phyloP scores from a whole-genome alignment of 2,329 filamentous ascomycete species.

The Alternaria sp. region DNA sequence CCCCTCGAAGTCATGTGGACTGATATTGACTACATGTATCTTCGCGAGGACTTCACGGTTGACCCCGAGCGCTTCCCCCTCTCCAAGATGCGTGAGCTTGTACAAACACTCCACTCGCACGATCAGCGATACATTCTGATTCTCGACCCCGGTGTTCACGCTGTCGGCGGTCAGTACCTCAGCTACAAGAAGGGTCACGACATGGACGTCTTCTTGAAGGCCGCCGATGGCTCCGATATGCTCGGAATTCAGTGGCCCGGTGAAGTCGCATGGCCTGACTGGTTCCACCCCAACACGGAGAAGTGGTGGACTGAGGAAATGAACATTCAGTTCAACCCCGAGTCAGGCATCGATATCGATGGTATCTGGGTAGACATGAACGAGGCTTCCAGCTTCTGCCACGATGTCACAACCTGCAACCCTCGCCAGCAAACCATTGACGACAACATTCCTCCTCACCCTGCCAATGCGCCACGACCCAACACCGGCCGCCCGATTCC shows the following conservation, averaged over 20 bases:
- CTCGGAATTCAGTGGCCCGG: conserved; percentile 80
- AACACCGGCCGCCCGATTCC: conserved; percentile 69
- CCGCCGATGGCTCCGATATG: conserved; percentile 62
- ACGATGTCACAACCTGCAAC: conserved; percentile 54
- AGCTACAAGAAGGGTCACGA: conserved; percentile 68
- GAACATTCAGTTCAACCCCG: conserved; percentile 65
- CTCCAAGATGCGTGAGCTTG: conserved; percentile 67
- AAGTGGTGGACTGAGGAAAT: conserved; percentile 76
- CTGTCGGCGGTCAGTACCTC: conserved; percentile 58
- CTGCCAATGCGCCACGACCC: conserved; percentile 60
- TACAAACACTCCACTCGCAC: conserved; percentile 69
- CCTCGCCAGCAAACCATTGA: conserved; percentile 46
- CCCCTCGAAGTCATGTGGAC: conserved; percentile 77
- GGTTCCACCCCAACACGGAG: conserved; percentile 71
- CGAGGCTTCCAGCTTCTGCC: conserved; percentile 49
- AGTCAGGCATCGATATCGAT: conserved; percentile 75
- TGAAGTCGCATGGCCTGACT: conserved; percentile 75
- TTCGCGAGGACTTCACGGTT: conserved; percentile 66
- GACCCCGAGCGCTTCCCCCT: conserved; percentile 70
- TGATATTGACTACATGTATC: conserved; percentile 74
- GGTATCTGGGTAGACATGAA: conserved; percentile 67
- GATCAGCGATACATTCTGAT: conserved; percentile 78
- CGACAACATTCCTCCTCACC: conserved; percentile 63
- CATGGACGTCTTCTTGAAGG: conserved; percentile 61
- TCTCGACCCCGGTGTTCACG: conserved; percentile 68